phyloP scores from a whole-genome alignment of 2,329 filamentous ascomycete genomes.

The Paecilomyces sp. region DNA sequence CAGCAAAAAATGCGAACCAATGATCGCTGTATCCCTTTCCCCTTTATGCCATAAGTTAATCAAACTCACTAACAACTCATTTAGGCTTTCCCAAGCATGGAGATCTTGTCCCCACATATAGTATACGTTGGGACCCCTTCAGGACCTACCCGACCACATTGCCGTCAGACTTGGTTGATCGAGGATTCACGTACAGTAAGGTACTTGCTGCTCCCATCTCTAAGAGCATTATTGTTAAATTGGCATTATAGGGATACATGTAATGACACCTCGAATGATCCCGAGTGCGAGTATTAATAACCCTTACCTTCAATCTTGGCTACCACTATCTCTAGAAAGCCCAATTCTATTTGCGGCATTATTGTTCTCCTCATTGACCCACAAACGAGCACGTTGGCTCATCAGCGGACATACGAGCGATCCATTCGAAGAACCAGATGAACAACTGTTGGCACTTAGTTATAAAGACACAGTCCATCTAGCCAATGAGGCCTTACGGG shows the following conservation, averaged over 20 bases:
- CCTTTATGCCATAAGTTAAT: neutral
- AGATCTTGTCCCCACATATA: neutral
- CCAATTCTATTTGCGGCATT: slow-evolving; percentile 24
- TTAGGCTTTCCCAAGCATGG: neutral
- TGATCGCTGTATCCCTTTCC: neutral
- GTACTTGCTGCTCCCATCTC: neutral
- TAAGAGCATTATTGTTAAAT: neutral
- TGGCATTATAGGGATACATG: neutral
- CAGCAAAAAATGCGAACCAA: neutral
- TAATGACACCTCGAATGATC: slow-evolving; percentile 1
- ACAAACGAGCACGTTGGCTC: slow-evolving; percentile 23
- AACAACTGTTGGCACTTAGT: slow-evolving; percentile 16
- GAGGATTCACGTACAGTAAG: neutral
- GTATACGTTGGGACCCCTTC: neutral
- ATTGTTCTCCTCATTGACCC: slow-evolving; percentile 23
- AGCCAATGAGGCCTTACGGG: slow-evolving; percentile 26
- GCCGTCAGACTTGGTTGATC: neutral
- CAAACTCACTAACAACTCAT: neutral
- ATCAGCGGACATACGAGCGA: slow-evolving; percentile 15
- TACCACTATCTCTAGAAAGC: slow-evolving; percentile 21
- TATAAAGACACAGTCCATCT: slow-evolving; percentile 28
- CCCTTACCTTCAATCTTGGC: slow-evolving; percentile 14
- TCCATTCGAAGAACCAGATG: slow-evolving; percentile 14
- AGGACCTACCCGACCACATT: neutral
- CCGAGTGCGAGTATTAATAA: neutral